Evolutionary conservation across 441 rosid species (phyloP), one percentile per base, ranked within the genome.

Genomic region (Macaranga tanarius): DNA sequence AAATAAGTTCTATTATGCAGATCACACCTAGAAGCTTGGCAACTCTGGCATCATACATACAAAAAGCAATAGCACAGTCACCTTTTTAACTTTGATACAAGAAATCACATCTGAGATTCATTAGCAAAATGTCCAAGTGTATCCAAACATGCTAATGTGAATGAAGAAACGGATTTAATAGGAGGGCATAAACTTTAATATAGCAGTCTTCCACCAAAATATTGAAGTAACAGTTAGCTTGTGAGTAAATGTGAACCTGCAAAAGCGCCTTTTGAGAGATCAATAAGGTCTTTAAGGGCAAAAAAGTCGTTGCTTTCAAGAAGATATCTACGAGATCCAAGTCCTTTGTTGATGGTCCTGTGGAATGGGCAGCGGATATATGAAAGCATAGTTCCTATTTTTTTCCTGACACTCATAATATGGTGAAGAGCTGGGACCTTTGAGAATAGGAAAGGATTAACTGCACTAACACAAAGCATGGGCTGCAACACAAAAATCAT

Each of bases 381-480:
- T 28, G 89, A 91, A 85, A 93, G 89, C 92, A 95, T 89, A 62
- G 73, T 76, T 80, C 90, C 88, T 70, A 95, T 86, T 80, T 80
- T 89, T 80, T 87, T 95, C 84, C 94, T 82, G 73, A 87, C 74
- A 79, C 75, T 79, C 92, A 83, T 89, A 61, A 93, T 85, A 57
- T 92, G 97, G 62, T 86, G 86, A 73, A 95, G 86, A 31, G 95
- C 90, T 75, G 98, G 97, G 74, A 95, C 93, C 86, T 85, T 95
- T 4, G 97, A 84, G 80, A 88, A 93, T 66, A 93, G 82, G 76
- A 89, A 83, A 69, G 99, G 98, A 83, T 93, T 95, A 56, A 95
- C 97, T 5, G 98, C 98, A 84, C 98, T 90, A 28, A 92, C 95
- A 77, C 99, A 95, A 69, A 95, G 99, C 98, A 95, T 85, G 66